Evolutionary conservation across 306 rosid genomes (phyloP).

Genomic region (Glycine tomentella): DNA sequence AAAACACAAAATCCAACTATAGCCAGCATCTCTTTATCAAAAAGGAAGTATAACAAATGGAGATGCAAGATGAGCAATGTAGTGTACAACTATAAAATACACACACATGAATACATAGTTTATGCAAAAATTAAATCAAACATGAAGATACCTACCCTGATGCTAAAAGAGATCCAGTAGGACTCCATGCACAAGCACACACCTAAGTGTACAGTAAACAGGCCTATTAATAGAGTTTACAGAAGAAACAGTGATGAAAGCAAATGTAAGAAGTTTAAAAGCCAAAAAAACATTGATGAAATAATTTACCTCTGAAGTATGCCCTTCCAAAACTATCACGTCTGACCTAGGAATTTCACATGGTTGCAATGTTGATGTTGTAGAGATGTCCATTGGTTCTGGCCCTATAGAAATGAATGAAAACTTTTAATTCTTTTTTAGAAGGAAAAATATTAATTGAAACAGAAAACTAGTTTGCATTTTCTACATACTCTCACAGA

Average conservation of each 20-base stretch:
- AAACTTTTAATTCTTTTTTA: not conserved
- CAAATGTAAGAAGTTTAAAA: not conserved
- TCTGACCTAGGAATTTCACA: constrained; percentile 80
- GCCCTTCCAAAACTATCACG: constrained; percentile 90
- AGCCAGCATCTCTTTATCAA: constrained; percentile 4
- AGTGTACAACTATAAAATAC: constrained; percentile 1
- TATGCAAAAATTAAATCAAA: constrained; percentile 34
- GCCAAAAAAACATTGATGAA: constrained; percentile 27
- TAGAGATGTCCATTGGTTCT: constrained; percentile 79
- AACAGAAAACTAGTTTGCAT: constrained; percentile 17
- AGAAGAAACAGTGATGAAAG: constrained; percentile 29
- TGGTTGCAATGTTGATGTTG: constrained; percentile 60
- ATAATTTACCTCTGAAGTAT: constrained; percentile 83
- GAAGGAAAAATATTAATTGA: constrained; percentile 35
- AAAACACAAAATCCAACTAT: constrained; percentile 17
- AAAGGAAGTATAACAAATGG: constrained; percentile 1
- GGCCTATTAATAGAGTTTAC: constrained; percentile 24
- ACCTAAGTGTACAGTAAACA: constrained; percentile 65
- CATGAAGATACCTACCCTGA: constrained; percentile 72
- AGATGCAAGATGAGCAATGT: constrained; percentile 29
- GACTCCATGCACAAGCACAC: constrained; percentile 98
- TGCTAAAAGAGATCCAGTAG: constrained; percentile 90
- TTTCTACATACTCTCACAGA: not conserved
- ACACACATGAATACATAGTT: constrained; percentile 7
- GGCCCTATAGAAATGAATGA: constrained; percentile 58